A percentile compares a stretch with the other conserved stretches of the same genome.
Evolutionary conservation across 495 filamentous ascomycete genomes (phyloP).

Genomic region (Aspergillus panamensis): DNA sequence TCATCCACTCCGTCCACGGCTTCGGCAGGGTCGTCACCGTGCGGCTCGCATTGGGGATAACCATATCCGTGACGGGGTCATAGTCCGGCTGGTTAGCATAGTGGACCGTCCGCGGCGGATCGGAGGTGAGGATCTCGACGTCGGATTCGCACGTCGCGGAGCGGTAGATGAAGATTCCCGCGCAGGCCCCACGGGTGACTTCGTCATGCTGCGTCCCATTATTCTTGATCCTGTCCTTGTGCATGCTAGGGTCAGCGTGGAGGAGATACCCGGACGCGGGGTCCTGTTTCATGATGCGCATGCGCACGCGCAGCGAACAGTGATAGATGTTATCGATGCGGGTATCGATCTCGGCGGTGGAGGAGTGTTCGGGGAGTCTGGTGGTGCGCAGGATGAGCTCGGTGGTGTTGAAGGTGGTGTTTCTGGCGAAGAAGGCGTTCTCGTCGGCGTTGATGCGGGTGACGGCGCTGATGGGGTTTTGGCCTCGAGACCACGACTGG

Average conservation of each 20-base stretch:
- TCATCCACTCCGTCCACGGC: constrained; percentile 65
- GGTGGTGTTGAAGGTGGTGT: constrained; percentile 10
- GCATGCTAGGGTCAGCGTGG: not conserved
- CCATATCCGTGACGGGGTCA: constrained; percentile 30
- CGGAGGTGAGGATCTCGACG: constrained; percentile 68
- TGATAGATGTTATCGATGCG: constrained; percentile 50
- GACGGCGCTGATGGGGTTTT: constrained; percentile 42
- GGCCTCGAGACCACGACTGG: constrained; percentile 54
- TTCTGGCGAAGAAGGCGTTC: constrained; percentile 61
- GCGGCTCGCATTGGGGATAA: constrained; percentile 35
- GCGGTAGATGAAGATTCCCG: constrained; percentile 68
- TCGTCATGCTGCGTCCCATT: not conserved
- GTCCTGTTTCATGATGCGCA: constrained; percentile 31
- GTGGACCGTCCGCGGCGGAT: constrained; percentile 52
- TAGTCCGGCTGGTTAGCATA: constrained; percentile 74
- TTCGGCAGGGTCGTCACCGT: constrained; percentile 31
- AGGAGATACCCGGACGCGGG: constrained; percentile 11
- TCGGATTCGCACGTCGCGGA: constrained; percentile 67
- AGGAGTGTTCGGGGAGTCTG: constrained; percentile 53
- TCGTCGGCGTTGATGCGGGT: constrained; percentile 59
- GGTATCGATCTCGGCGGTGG: constrained; percentile 64
- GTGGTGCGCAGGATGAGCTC: constrained; percentile 58
- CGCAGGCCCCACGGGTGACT: constrained; percentile 53
- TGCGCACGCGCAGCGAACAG: constrained; percentile 60
- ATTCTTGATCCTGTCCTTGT: not conserved